Percentiles rank a stretch among this genome's conserved stretches.
Conservation (phyloP, 1,139 yeast genomes). For the Diutina siamensis region DNA sequence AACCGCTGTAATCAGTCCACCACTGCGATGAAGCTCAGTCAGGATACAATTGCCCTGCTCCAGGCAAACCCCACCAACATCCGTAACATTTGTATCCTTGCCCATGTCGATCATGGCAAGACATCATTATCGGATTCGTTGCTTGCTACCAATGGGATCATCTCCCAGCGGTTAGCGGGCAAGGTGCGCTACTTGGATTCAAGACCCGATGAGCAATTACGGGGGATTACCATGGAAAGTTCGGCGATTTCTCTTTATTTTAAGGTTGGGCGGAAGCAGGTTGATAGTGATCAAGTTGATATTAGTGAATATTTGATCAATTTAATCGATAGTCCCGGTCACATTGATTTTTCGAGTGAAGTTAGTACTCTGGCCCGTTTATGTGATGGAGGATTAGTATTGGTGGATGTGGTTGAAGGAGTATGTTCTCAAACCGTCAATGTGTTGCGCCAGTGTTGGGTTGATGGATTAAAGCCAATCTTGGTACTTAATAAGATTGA, state of each 20-base stretch:
- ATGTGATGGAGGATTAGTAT: slow-evolving; percentile 92
- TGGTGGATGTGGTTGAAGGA: slow-evolving; percentile 96
- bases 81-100: slow-evolving; percentile 87
- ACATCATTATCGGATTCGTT: slow-evolving; percentile 90
- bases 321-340: slow-evolving; percentile 96
- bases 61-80: slow-evolving; percentile 14
- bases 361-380: slow-evolving; percentile 91
- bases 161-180: slow-evolving; percentile 91
- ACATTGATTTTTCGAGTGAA: slow-evolving; percentile 92
- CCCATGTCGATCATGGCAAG: slow-evolving; percentile 98
- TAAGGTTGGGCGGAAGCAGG: slow-evolving; percentile 41
- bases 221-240: slow-evolving; percentile 98
- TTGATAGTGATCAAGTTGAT: slow-evolving; percentile 22
- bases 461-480: slow-evolving; percentile 78
- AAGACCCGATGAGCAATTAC: slow-evolving; percentile 85
- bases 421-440: slow-evolving; percentile 96
- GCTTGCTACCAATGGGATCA: slow-evolving; percentile 90
- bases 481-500: slow-evolving; percentile 92
- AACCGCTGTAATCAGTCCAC: not conserved
- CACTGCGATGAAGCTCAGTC: slow-evolving; percentile 3
- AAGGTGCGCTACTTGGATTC: slow-evolving; percentile 88
- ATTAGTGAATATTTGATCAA: slow-evolving; percentile 77
- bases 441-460: slow-evolving; percentile 92
- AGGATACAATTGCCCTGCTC: not conserved
- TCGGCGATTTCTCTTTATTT: slow-evolving; percentile 86